Base-by-base conservation (phyloP, 2,329 filamentous ascomycete species). In the Pseudocercospora eumusae region DNA sequence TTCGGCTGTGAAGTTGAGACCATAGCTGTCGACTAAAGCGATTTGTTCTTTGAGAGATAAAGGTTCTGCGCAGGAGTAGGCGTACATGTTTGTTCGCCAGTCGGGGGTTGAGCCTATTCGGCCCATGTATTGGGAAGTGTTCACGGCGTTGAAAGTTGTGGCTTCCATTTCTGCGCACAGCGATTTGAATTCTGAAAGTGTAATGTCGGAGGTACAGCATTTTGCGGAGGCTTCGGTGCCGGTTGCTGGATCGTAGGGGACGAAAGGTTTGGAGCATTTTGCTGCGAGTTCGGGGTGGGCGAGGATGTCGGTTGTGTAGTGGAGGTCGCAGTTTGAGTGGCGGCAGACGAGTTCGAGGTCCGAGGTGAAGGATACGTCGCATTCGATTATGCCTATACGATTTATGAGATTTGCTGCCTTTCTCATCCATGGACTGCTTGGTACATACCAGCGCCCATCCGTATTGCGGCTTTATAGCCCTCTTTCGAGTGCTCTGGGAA, bases 91-190 rank as follows among this genome's bases (percentile, higher is more conserved):
- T 28, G 88, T 89, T 45, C 87, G 82, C 81, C 83, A 90, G 66
- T 75, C 75, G 0, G 85, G 82, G 0, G 85, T 88, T 59, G 45
- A 63, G 23, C 70, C 71, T 11, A 68, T 69, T 10, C 66, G 62
- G 68, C 79, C 77, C 60, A 85, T 82, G 76, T 82, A 59, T 66
- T 84, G 82, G 40, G 79, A 74, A 0, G 84, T 77, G 1, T 82
- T 89, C 20, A 82, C 82, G 33, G 86, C 87, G 50, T 78, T 81
- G 66, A 79, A 74, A 69, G 88, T 86, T 71, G 76, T 83, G 55
- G 83, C 83, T 70, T 91, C 88, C 86, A 89, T 89, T 76, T 89
- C 90, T 70, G 83, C 83, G 76, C 88, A 91, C 4, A 91, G 82
- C 4, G 81, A 79, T 75, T 86, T 84, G 80, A 85, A 90, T 75